Evolutionary conservation across 2,329 filamentous ascomycete genomes (phyloP), one percentile per base, ranked within the genome.

Genomic region (Nannizziopsis arthrosporioides): DNA sequence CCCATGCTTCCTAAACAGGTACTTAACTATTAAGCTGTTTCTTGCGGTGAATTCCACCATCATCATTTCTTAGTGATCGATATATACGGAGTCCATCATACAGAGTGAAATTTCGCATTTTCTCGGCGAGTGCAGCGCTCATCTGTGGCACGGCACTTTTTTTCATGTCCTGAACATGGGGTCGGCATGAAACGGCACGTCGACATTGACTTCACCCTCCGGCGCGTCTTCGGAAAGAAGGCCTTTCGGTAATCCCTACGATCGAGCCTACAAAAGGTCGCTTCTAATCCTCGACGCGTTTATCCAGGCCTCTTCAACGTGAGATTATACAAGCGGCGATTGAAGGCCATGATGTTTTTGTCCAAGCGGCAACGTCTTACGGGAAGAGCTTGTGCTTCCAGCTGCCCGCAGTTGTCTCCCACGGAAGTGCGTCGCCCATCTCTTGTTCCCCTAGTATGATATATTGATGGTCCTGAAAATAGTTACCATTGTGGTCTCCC

Each of bases 341-440:
- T 7, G 78, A 84, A 48, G 84, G 86, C 12, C 75, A 89, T 53
- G 90, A 96, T 81, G 84, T 96, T 38, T 95, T 94, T 61, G 76
- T 96, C 1, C 90, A 95, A 66, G 90, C 90, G 17, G 71, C 70
- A 2, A 73, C 71, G 3, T 73, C 71, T 0, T 95, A 95, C 53
- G 92, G 92, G 36, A 98, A 98, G 63, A 96, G 90, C 1, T 73
- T 98, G 2, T 98, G 92, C 64, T 98, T 96, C 63, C 93, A 98
- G 63, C 70, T 98, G 9, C 93, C 92, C 11, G 86, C 92, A 1
- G 81, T 95, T 30, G 81, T 94, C 49, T 84, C 90, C 59, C 79
- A 82, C 63, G 90, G 90, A 55, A 87, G 85, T 88, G 69, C 60
- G 81, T 76, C 31, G n/a, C n/a, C n/a, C n/a, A n/a, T 15, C 10